Evolutionary conservation across 169 alveolate genomes (phyloP).

Genomic region (Ichthyophthirius multifiliis): DNA sequence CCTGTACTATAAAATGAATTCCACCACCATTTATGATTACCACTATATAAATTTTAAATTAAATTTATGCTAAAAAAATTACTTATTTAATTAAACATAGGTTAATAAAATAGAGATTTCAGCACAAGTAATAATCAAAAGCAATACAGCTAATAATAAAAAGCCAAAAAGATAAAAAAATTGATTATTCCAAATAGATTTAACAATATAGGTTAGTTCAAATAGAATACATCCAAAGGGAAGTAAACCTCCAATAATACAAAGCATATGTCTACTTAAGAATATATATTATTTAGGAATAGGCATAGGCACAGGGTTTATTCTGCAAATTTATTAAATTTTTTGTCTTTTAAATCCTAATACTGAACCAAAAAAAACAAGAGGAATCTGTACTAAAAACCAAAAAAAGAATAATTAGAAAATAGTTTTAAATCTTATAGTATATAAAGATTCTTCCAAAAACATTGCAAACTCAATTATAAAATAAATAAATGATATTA

Average conservation of each 20-base stretch:
- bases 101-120: conserved; percentile 24
- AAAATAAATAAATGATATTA: background rate
- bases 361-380: conserved; percentile 21
- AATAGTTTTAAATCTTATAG: background rate
- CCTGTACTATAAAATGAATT: conserved; percentile 31
- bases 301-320: conserved; percentile 8
- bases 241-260: conserved; percentile 33
- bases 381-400: conserved; percentile 25
- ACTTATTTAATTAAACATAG: conserved; percentile 15
- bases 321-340: conserved; percentile 7
- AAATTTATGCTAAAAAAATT: background rate
- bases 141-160: conserved; percentile 3
- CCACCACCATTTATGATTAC: conserved; percentile 45
- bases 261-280: conserved; percentile 17
- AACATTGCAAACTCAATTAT: background rate
- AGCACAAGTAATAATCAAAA: conserved; percentile 24
- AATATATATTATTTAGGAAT: conserved; percentile 24
- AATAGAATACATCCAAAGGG: conserved; percentile 27
- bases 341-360: conserved; percentile 25
- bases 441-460: background rate
- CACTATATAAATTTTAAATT: background rate
- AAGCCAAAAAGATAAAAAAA: conserved; percentile 29
- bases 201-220: conserved; percentile 19
- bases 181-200: conserved; percentile 27
- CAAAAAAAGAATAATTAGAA: background rate